Percentiles rank a stretch among this genome's conserved stretches.
Conservation (phyloP, 805 yeast genomes). For the Saturnispora saitoi region DNA sequence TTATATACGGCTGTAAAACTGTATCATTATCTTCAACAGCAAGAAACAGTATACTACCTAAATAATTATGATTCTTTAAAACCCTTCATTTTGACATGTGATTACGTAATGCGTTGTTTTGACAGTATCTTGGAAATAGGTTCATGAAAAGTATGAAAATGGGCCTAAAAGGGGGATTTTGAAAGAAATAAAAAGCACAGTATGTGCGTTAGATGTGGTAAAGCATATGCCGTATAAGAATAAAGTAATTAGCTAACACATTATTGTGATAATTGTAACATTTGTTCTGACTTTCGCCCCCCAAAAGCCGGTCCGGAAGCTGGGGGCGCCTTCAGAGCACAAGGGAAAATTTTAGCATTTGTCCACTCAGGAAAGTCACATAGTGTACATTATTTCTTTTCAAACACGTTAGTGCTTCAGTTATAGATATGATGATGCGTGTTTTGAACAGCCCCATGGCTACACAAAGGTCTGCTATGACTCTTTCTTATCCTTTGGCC, state of each 20-base stretch:
- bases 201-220: too few relatives aligned
- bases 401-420: neutral
- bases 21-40: too few relatives aligned
- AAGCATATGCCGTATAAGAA: too few relatives aligned
- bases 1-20: too few relatives aligned
- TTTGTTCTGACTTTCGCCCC: too few relatives aligned
- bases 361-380: neutral
- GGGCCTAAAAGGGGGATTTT: too few relatives aligned
- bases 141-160: too few relatives aligned
- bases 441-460: slow-evolving; percentile 1
- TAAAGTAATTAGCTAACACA: too few relatives aligned
- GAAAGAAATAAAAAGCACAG: too few relatives aligned
- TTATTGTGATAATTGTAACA: too few relatives aligned
- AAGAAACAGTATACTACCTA: too few relatives aligned
- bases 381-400: neutral
- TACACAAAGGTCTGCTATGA: neutral
- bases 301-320: slow-evolving; percentile 22
- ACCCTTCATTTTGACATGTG: slow-evolving; percentile 8
- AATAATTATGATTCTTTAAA: too few relatives aligned
- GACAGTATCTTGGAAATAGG: neutral
- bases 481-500: neutral
- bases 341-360: neutral
- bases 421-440: neutral
- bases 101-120: neutral
- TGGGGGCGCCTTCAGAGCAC: neutral